These are phyloP conservation scores for Priceomyces carsonii DNA, from an alignment of 805 yeast genomes.

Conservation along the genomic window DNA sequence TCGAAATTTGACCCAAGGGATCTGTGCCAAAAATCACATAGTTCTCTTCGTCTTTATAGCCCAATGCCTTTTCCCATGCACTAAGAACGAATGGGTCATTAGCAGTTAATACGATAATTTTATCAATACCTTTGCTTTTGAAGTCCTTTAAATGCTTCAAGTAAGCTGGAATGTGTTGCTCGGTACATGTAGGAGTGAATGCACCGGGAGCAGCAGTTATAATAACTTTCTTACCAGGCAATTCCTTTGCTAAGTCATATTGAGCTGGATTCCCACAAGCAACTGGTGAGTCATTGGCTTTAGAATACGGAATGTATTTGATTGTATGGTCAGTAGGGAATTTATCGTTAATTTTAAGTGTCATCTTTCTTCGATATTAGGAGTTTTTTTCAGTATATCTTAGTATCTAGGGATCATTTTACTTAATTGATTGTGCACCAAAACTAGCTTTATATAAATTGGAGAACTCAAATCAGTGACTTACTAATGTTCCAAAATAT, in stretches of 20 bases:
- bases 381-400: no score
- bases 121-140: constrained; percentile 60
- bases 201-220: constrained; percentile 85
- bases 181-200: constrained; percentile 81
- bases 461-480: no score
- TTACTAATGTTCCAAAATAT: no score
- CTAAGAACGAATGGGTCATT: constrained; percentile 72
- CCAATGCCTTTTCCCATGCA: constrained; percentile 65
- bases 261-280: constrained; percentile 41
- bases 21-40: constrained; percentile 63
- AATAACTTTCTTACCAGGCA: constrained; percentile 55
- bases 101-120: constrained; percentile 60
- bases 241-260: constrained; percentile 31
- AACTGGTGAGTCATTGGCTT: constrained; percentile 32
- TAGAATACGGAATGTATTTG: constrained; percentile 43
- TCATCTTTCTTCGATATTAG: no score
- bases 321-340: constrained; percentile 40
- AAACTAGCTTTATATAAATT: no score
- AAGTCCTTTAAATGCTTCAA: constrained; percentile 51
- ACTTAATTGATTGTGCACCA: no score
- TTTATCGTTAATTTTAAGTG: constrained; percentile 8
- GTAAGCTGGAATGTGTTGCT: constrained; percentile 70
- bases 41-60: constrained; percentile 33
- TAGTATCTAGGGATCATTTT: no score
- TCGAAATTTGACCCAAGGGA: constrained; percentile 60